These are phyloP conservation scores for Alternaria incomplexa DNA, from an alignment of 2,329 filamentous ascomycete species.

Conservation along the genomic window DNA sequence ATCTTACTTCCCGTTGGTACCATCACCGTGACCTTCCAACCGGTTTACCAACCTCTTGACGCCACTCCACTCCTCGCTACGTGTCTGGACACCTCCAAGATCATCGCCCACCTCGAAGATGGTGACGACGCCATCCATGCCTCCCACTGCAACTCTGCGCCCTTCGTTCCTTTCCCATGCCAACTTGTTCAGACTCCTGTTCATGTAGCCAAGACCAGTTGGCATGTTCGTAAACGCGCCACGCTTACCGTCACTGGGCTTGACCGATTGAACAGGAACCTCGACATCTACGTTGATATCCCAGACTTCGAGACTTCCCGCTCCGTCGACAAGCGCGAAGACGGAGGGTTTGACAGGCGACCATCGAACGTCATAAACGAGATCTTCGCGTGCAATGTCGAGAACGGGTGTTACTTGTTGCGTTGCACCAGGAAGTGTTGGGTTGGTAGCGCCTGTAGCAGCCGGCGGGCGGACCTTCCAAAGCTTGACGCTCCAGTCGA, in stretches of 20 bases:
- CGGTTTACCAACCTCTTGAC: conserved; percentile 88
- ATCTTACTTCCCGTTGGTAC: conserved; percentile 30
- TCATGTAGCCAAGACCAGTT: conserved; percentile 65
- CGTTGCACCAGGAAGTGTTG: conserved; percentile 43
- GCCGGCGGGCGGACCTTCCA: conserved; percentile 91
- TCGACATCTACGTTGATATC: conserved; percentile 92
- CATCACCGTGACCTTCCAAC: conserved; percentile 61
- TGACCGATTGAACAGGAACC: conserved; percentile 82
- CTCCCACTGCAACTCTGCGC: conserved; percentile 84
- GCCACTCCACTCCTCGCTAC: conserved; percentile 88
- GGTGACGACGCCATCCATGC: conserved; percentile 87
- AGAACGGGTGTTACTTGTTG: conserved; percentile 74
- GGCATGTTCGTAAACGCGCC: conserved; percentile 46
- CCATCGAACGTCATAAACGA: conserved; percentile 96
- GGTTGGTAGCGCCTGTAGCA: conserved; percentile 62
- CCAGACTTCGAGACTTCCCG: conserved; percentile 91
- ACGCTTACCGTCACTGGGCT: conserved; percentile 63
- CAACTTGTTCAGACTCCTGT: conserved; percentile 89
- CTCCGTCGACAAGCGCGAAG: conserved; percentile 92
- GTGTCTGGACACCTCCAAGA: conserved; percentile 83
- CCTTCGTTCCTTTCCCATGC: conserved; percentile 94
- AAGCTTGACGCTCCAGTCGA: conserved; percentile 97
- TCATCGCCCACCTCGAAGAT: conserved; percentile 90
- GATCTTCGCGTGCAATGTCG: conserved; percentile 91
- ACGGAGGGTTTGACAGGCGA: conserved; percentile 92